Percentiles rank a stretch among this genome's conserved stretches.
phyloP scores from a whole-genome alignment of 352 stramenopile species.

The Blastocystis hominis region DNA sequence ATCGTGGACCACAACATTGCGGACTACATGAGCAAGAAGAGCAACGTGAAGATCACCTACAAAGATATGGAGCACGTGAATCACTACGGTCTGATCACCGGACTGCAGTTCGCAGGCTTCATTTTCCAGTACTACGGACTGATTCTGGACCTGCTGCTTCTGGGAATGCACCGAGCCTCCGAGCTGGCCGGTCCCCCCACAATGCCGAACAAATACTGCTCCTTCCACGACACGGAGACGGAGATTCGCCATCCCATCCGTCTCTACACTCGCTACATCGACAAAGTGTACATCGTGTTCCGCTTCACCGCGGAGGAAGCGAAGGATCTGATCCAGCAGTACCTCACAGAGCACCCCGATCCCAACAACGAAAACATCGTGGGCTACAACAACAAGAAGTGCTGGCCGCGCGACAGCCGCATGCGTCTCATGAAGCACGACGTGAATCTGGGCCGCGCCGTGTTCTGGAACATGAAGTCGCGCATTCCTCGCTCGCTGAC shows the following conservation, averaged over 20 bases:
- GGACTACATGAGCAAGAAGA: slow-evolving; percentile 99
- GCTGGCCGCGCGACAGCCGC: slow-evolving; percentile 93
- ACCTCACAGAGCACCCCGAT: slow-evolving; percentile 94
- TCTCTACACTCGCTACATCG: slow-evolving; percentile 96
- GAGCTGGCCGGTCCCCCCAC: slow-evolving; percentile 92
- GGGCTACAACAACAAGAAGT: slow-evolving; percentile 99
- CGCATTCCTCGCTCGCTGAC: slow-evolving; percentile 90
- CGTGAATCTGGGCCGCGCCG: slow-evolving; percentile 94
- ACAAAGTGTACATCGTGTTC: slow-evolving; percentile 98
- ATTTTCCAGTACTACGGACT: slow-evolving; percentile 98
- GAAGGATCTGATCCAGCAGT: slow-evolving; percentile 92
- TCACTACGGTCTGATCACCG: slow-evolving; percentile 93
- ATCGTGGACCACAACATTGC: slow-evolving; percentile 99
- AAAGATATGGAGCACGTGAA: slow-evolving; percentile 99
- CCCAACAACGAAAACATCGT: slow-evolving; percentile 99
- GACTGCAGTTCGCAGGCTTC: slow-evolving; percentile 90
- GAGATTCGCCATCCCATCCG: slow-evolving; percentile 95
- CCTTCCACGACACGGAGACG: slow-evolving; percentile 89
- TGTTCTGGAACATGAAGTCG: slow-evolving; percentile 99
- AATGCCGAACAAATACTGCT: slow-evolving; percentile 94
- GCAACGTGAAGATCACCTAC: slow-evolving; percentile 89
- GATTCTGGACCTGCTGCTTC: slow-evolving; percentile 90
- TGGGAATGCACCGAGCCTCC: slow-evolving; percentile 90
- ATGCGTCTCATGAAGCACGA: slow-evolving; percentile 99
- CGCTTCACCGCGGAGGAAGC: slow-evolving; percentile 92